Base-by-base conservation (phyloP, 1,284 basidiomycete species). In the Cutaneotrichosporon mucoides region DNA sequence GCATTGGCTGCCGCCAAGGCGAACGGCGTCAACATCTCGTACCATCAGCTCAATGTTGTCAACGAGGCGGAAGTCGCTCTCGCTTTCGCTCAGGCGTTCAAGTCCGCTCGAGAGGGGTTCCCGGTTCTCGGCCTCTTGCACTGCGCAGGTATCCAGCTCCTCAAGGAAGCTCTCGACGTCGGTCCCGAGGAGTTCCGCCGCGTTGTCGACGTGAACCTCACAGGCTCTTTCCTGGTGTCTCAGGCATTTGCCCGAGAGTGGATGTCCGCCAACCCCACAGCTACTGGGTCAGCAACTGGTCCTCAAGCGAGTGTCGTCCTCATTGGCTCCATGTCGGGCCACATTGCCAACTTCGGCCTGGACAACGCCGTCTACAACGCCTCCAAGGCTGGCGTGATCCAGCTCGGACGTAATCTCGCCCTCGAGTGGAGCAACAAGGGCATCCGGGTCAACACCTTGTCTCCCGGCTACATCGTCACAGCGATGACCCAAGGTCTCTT, bases 271-370 rank as follows among this genome's bases (percentile, higher is more conserved):
- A 89, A 89, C 3, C 84, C 52, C 4, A 10, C 81, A 15, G 80
- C 81, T 9, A 89, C 88, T 1, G 43, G 34, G 2, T 33, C 50
- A 5, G 16, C 16, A 3, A 33, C 15, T 8, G 46, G n/a, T n/a
- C 35, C 36, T 89, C 88, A 64, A n/a, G n/a, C n/a, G n/a, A n/a
- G n/a, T n/a, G 89, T 92, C 66, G 83, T 90, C 63, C 76, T 90
- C 60, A 85, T 92, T 66, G 89, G 88, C 37, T 89, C 87, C 57
- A 91, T 92, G 88, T 89, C 88, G 43, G 90, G 89, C n/a, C 86
- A 84, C 51, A 86, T 91, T 66, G 88, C 88, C 57, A 90, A 91
- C 79, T 84, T 80, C 77, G 89, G 63, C 6, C 69, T 72, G 66
- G 73, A 65, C 62, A 86, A 65, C 54, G 80, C 60, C 4, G 57